Percentiles rank a stretch among this genome's conserved stretches.
Evolutionary conservation across 108 stramenopile genomes (phyloP).

Genomic region (Aurantiochytrium sp.): DNA sequence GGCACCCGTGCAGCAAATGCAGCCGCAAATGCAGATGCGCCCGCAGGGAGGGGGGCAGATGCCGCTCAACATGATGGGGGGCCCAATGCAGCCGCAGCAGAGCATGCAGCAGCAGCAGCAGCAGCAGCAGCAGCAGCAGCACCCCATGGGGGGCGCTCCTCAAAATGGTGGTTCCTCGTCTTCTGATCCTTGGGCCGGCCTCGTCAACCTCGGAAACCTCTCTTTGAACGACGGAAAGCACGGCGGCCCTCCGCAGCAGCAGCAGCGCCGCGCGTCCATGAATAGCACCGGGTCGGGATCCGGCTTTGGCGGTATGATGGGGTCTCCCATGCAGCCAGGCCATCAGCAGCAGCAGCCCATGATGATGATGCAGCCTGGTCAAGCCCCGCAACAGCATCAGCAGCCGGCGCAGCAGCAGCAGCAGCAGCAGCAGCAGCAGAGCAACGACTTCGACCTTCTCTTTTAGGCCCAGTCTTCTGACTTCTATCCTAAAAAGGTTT

Average conservation of each 20-base stretch:
- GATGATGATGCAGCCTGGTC: not conserved
- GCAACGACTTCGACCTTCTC: not conserved
- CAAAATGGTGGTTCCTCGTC: not conserved
- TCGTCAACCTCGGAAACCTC: conserved; percentile 14
- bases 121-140: not conserved
- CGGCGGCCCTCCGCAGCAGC: not conserved
- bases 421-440: not conserved
- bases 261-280: not conserved
- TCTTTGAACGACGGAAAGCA: conserved; percentile 11
- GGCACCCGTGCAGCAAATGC: not conserved
- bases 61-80: not conserved
- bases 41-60: not conserved
- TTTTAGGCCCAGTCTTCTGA: too few relatives aligned
- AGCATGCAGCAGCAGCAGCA: not conserved
- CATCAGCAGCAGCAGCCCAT: not conserved
- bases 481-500: too few relatives aligned
- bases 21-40: not conserved
- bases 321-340: not conserved
- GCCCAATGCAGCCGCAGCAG: not conserved
- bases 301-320: not conserved
- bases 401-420: not conserved
- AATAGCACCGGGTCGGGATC: not conserved
- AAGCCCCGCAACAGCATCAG: not conserved
- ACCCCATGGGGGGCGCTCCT: not conserved
- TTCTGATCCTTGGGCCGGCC: not conserved